These are phyloP conservation scores for Populus davidiana DNA, from an alignment of 345 rosid genomes.

Conservation along the genomic window DNA sequence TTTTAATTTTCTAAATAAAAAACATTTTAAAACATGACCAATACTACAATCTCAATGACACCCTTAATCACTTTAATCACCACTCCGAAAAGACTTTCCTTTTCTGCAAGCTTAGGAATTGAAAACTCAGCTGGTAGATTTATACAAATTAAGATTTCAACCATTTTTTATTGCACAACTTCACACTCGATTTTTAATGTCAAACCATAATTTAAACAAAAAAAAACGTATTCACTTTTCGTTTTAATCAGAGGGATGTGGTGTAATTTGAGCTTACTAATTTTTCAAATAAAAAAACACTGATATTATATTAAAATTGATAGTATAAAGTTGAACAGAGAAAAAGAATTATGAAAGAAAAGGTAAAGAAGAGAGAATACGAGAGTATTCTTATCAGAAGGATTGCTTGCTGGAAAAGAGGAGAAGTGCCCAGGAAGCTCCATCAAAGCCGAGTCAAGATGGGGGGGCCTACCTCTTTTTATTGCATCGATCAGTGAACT, in stretches of 20 bases:
- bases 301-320: too few relatives aligned
- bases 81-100: not conserved
- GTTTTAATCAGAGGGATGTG: too few relatives aligned
- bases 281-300: too few relatives aligned
- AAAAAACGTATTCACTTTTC: too few relatives aligned
- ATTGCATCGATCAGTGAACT: conserved; percentile 4
- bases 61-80: too few relatives aligned
- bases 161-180: not conserved
- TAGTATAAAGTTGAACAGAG: not conserved
- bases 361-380: not conserved
- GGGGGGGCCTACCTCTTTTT: conserved; percentile 15
- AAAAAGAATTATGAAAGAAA: not conserved
- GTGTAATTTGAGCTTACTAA: too few relatives aligned
- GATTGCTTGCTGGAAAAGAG: not conserved
- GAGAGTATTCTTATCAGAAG: not conserved
- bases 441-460: conserved; percentile 24
- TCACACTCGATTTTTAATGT: not conserved
- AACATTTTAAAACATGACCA: accelerated
- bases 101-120: not conserved
- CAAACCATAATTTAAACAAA: too few relatives aligned
- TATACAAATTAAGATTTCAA: not conserved
- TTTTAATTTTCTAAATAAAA: too few relatives aligned
- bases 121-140: not conserved
- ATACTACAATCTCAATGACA: accelerated
- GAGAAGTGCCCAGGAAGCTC: not conserved